Conservation (phyloP, 176 grass and related monocot species). For the Oryza coarctata region DNA sequence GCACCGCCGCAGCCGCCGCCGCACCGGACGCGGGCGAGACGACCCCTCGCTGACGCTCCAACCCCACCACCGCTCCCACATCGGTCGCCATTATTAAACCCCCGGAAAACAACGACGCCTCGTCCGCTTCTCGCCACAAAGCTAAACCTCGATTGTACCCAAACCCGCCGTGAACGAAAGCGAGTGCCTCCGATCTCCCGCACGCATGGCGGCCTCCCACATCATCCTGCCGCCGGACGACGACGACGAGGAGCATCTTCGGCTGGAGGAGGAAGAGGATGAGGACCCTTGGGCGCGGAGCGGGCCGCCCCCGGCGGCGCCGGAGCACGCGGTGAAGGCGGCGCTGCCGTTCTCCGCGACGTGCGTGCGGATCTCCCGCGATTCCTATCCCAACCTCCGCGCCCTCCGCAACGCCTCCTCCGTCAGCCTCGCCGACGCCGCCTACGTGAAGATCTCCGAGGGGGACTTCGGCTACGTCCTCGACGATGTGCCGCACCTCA, state of each 20-base stretch:
- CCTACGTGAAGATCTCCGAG: conserved; percentile 60
- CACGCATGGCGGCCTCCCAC: conserved; percentile 46
- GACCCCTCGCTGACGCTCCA: background rate
- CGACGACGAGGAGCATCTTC: conserved; percentile 19
- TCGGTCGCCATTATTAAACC: conserved; percentile 19
- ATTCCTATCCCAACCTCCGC: conserved; percentile 86
- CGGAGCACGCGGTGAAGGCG: conserved; percentile 1
- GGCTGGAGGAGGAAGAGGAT: conserved; percentile 21
- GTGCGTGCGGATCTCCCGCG: conserved; percentile 81
- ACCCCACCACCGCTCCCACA: background rate
- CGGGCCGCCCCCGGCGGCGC: background rate
- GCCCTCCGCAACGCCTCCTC: conserved; percentile 46
- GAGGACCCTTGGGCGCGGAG: background rate
- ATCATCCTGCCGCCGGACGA: conserved; percentile 58
- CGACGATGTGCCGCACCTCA: conserved; percentile 89
- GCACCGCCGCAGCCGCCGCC: background rate
- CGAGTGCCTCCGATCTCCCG: background rate
- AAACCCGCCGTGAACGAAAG: background rate
- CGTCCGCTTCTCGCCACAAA: conserved; percentile 1
- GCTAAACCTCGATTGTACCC: conserved; percentile 12
- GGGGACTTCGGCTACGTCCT: conserved; percentile 79
- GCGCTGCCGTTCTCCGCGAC: conserved; percentile 68
- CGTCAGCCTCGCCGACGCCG: conserved; percentile 51
- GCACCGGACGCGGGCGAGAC: background rate
- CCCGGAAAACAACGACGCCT: background rate